These are phyloP conservation scores for Plasmopara halstedii DNA, from an alignment of 352 stramenopile genomes.

Conservation along the genomic window DNA sequence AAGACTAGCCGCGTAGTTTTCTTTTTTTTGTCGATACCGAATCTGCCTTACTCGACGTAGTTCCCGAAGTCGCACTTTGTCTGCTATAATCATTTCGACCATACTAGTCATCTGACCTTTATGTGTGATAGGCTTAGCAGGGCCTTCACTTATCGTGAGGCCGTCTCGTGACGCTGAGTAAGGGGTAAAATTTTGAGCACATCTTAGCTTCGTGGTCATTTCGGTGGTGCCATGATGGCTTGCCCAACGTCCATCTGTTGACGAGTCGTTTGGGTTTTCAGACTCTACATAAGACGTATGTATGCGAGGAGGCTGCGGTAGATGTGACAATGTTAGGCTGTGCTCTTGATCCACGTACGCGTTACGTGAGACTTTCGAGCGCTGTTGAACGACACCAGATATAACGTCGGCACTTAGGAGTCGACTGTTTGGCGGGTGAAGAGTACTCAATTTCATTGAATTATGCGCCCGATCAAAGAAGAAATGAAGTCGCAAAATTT, in stretches of 20 bases:
- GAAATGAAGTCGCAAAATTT: neutral
- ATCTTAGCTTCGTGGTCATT: neutral
- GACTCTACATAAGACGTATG: neutral
- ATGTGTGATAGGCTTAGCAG: neutral
- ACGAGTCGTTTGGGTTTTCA: neutral
- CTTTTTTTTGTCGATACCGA: conserved; percentile 16
- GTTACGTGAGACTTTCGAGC: neutral
- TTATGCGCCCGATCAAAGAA: neutral
- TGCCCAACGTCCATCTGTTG: neutral
- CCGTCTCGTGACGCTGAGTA: neutral
- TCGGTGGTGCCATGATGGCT: neutral
- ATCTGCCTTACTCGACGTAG: conserved; percentile 6
- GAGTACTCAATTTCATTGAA: conserved; percentile 1
- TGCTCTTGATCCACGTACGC: neutral
- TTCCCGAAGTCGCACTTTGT: conserved; percentile 3
- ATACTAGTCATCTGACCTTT: neutral
- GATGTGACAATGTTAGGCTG: neutral
- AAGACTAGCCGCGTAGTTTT: conserved; percentile 2
- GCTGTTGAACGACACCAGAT: neutral
- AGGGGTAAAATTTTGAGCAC: neutral
- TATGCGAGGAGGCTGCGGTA: neutral
- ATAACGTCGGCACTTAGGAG: conserved; percentile 3
- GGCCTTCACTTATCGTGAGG: neutral
- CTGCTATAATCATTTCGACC: neutral
- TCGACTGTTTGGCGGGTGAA: conserved; percentile 1